These are phyloP conservation scores for Penicillium concentricum DNA, from an alignment of 2,329 filamentous ascomycete genomes.

Conservation along the genomic window DNA sequence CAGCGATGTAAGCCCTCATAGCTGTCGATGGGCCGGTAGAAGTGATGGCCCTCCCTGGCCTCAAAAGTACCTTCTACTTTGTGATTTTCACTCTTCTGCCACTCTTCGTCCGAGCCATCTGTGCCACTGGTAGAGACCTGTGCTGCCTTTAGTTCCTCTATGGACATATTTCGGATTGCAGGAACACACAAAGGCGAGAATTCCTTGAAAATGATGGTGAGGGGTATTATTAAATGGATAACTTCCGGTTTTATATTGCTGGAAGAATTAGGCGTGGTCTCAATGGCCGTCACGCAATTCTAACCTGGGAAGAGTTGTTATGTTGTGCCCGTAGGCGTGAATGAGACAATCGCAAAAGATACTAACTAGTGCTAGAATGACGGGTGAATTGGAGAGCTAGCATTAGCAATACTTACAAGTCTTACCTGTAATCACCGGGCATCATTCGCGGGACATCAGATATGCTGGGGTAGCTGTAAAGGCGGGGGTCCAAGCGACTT, in stretches of 20 bases:
- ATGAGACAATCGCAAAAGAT: background rate
- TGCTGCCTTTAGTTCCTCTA: background rate
- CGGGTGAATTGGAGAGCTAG: background rate
- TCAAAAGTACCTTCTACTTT: background rate
- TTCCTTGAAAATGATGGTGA: background rate
- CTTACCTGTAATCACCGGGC: background rate
- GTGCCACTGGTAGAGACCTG: background rate
- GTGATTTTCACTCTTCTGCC: background rate
- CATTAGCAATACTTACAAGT: too few relatives aligned
- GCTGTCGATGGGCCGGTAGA: conserved; percentile 2
- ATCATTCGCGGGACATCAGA: background rate
- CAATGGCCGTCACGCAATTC: background rate
- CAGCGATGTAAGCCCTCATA: conserved; percentile 48
- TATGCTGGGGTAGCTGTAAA: background rate
- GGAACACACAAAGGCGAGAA: background rate
- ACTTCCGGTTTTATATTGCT: background rate
- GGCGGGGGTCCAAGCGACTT: background rate
- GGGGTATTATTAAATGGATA: background rate
- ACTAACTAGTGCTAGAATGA: background rate
- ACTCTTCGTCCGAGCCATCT: background rate
- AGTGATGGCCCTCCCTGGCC: background rate
- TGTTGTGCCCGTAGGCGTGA: background rate
- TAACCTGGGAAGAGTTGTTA: background rate
- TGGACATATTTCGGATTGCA: background rate
- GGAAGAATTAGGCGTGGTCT: too few relatives aligned